Evolutionary conservation across 225 moss, liverwort and hornwort genomes (phyloP), one percentile per base, ranked within the genome.

Genomic region (Neckera pumila): DNA sequence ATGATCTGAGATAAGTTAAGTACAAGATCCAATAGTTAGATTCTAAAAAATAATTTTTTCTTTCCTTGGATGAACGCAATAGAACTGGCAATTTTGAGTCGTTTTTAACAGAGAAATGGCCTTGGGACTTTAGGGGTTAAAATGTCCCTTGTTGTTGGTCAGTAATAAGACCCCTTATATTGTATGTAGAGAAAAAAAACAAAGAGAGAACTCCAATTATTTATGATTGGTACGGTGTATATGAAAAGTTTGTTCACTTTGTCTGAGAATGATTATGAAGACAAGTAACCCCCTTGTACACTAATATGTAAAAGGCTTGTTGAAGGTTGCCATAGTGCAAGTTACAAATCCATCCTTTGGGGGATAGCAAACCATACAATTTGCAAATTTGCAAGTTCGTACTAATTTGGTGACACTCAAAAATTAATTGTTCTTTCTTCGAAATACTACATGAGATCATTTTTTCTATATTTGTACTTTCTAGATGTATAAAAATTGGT

Each of bases 361-460:
- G 3, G 0, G 14, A 42, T 26, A 71, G 27, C 26, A 71, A 71
- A 42, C 9, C 42, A 8, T 42, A 2, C 15, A 71, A 42, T 71
- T 40, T 71, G 26, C 0, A 42, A 71, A 0, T 9, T 12, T 21
- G 26, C 1, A 42, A 71, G 0, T 5, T 12, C 11, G 1, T 6
- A n/a, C n/a, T 10, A 26, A 71, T 5, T 71, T 42, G 3, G 42
- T 42, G n/a, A n/a, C n/a, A n/a, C n/a, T n/a, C 0, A 42, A 8
- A 71, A 71, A 9, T 5, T 13, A 67, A 67, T 67, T n/a, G 12
- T 67, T 12, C 21, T 67, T 6, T n/a, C n/a, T n/a, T n/a, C 4
- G 9, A 67, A n/a, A 2, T 21, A 6, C 11, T n/a, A 22, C 1
- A 22, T 22, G 4, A 22, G 4, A 12, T 67, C n/a, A 67, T 21